Evolutionary conservation across 2,329 filamentous ascomycete genomes (phyloP).

Genomic region (Fusarium papillatum): DNA sequence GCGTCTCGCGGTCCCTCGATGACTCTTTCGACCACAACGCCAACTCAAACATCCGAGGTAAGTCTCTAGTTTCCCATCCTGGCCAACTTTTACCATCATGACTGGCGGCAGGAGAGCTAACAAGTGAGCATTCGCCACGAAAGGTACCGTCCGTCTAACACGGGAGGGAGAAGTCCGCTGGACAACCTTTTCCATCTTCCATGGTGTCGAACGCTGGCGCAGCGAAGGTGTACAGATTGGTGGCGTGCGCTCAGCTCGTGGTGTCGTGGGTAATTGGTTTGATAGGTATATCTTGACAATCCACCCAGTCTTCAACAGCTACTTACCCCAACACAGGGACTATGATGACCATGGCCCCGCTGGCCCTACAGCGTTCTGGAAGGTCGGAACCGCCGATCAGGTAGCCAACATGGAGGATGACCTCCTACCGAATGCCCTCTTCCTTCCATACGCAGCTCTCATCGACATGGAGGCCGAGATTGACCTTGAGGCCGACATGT

Average conservation of each 20-base stretch:
- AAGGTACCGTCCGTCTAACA: constrained; percentile 75
- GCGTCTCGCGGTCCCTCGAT: constrained; percentile 73
- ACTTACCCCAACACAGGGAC: constrained; percentile 60
- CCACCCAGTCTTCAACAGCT: background rate
- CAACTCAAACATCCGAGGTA: constrained; percentile 75
- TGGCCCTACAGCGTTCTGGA: constrained; percentile 85
- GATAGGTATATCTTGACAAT: constrained; percentile 67
- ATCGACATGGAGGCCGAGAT: constrained; percentile 30
- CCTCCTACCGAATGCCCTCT: constrained; percentile 48
- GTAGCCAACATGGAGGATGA: constrained; percentile 44
- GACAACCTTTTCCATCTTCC: constrained; percentile 76
- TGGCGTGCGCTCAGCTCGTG: constrained; percentile 73
- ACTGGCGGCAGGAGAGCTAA: constrained; percentile 25
- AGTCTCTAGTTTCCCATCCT: constrained; percentile 35
- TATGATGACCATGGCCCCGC: constrained; percentile 77
- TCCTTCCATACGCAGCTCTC: constrained; percentile 45
- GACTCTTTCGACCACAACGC: constrained; percentile 77
- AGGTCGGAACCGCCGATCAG: constrained; percentile 67
- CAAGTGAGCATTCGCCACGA: constrained; percentile 39
- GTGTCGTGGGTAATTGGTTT: constrained; percentile 84
- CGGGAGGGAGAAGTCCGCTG: constrained; percentile 80
- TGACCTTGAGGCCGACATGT: constrained; percentile 45
- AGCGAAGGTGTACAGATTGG: constrained; percentile 83
- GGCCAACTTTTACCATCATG: background rate
- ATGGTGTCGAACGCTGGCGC: constrained; percentile 79